These are phyloP conservation scores for Podila verticillata DNA, from an alignment of 192 early-diverging fungal species.

Conservation along the genomic window DNA sequence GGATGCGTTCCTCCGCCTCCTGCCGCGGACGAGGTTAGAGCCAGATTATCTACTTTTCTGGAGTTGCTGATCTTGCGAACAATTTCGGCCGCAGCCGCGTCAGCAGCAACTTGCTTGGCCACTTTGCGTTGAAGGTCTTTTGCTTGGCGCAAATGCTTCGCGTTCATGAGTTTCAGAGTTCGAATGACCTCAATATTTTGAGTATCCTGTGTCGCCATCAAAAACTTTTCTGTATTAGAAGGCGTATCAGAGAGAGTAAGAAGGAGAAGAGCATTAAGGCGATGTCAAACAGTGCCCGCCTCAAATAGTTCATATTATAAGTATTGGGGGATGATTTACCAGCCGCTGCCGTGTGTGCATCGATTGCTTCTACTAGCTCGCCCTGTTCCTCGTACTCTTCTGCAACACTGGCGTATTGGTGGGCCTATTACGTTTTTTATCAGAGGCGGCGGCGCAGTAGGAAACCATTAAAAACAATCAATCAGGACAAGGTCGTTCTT, in stretches of 20 bases:
- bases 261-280: not conserved
- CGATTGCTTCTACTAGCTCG: slow-evolving; percentile 66
- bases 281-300: not conserved
- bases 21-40: not conserved
- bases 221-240: slow-evolving; percentile 9
- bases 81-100: slow-evolving; percentile 13
- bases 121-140: slow-evolving; percentile 69
- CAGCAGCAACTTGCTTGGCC: slow-evolving; percentile 30
- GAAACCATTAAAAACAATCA: no score
- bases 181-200: slow-evolving; percentile 60
- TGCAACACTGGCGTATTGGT: slow-evolving; percentile 70
- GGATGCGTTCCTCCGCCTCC: not conserved
- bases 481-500: no score
- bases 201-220: slow-evolving; percentile 37
- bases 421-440: slow-evolving; percentile 55
- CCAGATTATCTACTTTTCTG: slow-evolving; percentile 3
- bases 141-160: slow-evolving; percentile 73
- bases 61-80: not conserved
- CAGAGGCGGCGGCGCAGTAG: no score
- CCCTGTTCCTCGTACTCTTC: slow-evolving; percentile 68
- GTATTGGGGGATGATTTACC: slow-evolving; percentile 47
- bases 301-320: not conserved
- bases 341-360: slow-evolving; percentile 75
- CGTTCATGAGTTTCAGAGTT: slow-evolving; percentile 72
- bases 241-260: not conserved